Base-by-base conservation (phyloP, 2,329 filamentous ascomycete species). In the Myrmaecium sp. region DNA sequence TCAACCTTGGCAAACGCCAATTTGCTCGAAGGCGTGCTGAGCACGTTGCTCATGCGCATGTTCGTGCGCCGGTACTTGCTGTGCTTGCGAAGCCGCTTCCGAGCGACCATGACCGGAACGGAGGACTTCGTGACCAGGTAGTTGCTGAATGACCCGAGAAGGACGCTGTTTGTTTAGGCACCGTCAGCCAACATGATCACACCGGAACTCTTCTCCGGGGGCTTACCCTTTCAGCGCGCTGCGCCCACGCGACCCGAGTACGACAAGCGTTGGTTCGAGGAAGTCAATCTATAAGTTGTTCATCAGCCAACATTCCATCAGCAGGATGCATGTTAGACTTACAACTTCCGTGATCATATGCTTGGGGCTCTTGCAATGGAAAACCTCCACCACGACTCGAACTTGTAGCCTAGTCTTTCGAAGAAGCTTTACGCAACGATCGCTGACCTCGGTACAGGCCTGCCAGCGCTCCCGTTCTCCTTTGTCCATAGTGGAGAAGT, bases 321-420 rank as follows among this genome's bases (percentile, higher is more conserved):
- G 3, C 15, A 27, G 17, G 25, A 13, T 14, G 25, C n/a, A 5
- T 27, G 14, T 12, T 20, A 30, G 25, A 58, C 65, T 52, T 44
- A 70, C 66, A 39, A 94, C 83, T 58, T 95, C 89, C 1, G 83
- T 92, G 36, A 98, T 83, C 58, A 95, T 66, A 49, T 94, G 84
- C 51, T 89, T 86, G 4, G 89, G 83, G 44, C 80, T 94, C 63
- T 94, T 95, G 73, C 89, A 95, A 54, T 95, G 89, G 38, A 98
- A 76, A 15, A 95, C 86, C 54, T 98, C 89, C 17, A 98, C 76
- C 26, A 93, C 82, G 25, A 94, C 79, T 31, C 83, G 73, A 25
- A 94, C 84, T 49, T 98, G 86, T 31, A 98, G 60, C 36, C 79
- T 71, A 1, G 89, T 98, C 62, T 92, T 93, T 33, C 86, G 69